phyloP scores from a whole-genome alignment of 1,284 basidiomycete genomes.

The Rhodotorula sp. region DNA sequence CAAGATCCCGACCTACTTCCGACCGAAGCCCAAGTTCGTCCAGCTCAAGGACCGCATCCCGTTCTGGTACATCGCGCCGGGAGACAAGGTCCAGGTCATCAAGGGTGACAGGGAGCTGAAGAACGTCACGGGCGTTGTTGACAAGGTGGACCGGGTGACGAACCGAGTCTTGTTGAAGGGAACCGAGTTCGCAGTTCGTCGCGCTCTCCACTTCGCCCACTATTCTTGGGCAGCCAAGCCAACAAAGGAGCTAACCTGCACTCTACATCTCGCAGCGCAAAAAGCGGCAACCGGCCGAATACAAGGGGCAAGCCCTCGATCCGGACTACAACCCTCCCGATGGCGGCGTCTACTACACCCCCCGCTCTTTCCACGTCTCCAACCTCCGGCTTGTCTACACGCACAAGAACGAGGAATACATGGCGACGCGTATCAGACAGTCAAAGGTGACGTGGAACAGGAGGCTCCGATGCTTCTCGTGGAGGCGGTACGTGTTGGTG shows the following conservation, averaged over 20 bases:
- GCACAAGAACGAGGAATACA: constrained; percentile 30
- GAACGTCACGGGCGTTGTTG: constrained; percentile 43
- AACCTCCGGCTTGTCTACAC: constrained; percentile 34
- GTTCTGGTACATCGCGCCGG: constrained; percentile 51
- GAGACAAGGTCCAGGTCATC: constrained; percentile 48
- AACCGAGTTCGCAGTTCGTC: constrained; percentile 36
- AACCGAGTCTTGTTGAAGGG: constrained; percentile 50
- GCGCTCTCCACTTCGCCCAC: neutral
- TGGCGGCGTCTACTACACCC: constrained; percentile 12
- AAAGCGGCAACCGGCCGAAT: constrained; percentile 35
- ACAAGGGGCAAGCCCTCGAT: constrained; percentile 34
- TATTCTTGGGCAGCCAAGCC: neutral
- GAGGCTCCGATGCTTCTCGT: constrained; percentile 22
- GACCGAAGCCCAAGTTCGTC: constrained; percentile 46
- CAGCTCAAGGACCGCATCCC: constrained; percentile 49
- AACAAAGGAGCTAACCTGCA: too few species aligned
- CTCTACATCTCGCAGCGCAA: constrained; percentile 16
- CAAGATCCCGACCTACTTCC: constrained; percentile 46
- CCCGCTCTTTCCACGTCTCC: constrained; percentile 33
- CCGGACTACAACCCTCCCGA: constrained; percentile 14
- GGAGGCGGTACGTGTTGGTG: constrained; percentile 35
- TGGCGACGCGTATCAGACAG: constrained; percentile 26
- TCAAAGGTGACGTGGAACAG: constrained; percentile 32
- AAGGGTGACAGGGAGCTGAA: constrained; percentile 46
- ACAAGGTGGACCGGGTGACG: constrained; percentile 48